A percentile compares a stretch with the other conserved stretches of the same genome.
Conservation (phyloP, 441 rosid genomes). For the Jatropha podagrica region DNA sequence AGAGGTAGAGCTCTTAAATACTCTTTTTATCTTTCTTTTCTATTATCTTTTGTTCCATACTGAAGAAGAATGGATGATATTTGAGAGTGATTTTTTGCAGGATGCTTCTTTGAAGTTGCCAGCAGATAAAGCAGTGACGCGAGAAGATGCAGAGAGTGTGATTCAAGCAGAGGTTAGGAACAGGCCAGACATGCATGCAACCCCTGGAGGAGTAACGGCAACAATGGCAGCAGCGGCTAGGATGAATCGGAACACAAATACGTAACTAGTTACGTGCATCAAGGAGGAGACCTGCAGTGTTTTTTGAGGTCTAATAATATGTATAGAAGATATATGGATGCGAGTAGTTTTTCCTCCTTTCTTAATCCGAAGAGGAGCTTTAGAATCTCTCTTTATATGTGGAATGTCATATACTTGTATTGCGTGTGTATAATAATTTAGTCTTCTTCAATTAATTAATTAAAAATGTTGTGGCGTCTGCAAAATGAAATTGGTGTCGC, state of each 20-base stretch:
- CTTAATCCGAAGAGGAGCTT: too few relatives aligned
- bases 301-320: background rate
- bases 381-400: too few relatives aligned
- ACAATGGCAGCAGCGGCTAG: constrained; percentile 10
- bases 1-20: constrained; percentile 22
- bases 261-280: background rate
- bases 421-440: too few relatives aligned
- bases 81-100: background rate
- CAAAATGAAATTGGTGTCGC: too few relatives aligned
- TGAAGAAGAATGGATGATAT: background rate
- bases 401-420: too few relatives aligned
- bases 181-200: constrained; percentile 6
- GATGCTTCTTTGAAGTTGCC: constrained; percentile 16
- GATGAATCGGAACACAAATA: background rate
- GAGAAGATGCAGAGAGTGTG: constrained; percentile 11
- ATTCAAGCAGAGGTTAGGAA: constrained; percentile 9
- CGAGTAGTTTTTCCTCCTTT: too few relatives aligned
- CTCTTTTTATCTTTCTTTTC: accelerated
- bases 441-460: too few relatives aligned
- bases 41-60: background rate
- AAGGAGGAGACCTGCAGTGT: background rate
- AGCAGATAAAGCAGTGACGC: constrained; percentile 8
- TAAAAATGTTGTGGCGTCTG: too few relatives aligned
- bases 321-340: too few relatives aligned
- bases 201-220: constrained; percentile 13